phyloP scores from a whole-genome alignment of 1,139 yeast genomes.

The Saccharomyces pastorianus region DNA sequence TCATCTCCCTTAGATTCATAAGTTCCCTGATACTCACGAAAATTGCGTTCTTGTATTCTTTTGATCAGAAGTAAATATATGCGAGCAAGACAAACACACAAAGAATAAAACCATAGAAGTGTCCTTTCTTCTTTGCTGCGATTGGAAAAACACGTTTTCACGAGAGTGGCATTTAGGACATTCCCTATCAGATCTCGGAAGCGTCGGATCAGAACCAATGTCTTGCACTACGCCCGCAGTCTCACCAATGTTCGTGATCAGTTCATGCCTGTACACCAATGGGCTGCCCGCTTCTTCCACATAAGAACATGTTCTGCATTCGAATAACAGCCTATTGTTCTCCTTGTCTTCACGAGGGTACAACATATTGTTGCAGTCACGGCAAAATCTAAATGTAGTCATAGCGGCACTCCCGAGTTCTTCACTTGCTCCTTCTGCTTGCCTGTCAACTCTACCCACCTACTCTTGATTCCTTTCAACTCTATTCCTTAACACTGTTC shows the following conservation, averaged over 20 bases:
- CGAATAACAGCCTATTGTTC: constrained; percentile 62
- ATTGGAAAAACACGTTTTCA: constrained; percentile 93
- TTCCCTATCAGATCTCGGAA: constrained; percentile 87
- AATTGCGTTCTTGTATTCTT: constrained; percentile 33
- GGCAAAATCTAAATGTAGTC: constrained; percentile 90
- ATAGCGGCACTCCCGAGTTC: constrained; percentile 32
- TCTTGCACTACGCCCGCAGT: constrained; percentile 98
- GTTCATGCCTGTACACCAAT: constrained; percentile 85
- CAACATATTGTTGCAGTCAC: constrained; percentile 95
- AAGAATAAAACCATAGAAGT: constrained; percentile 93
- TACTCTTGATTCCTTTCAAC: not conserved
- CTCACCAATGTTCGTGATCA: constrained; percentile 76
- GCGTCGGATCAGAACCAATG: constrained; percentile 91
- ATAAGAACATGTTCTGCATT: constrained; percentile 92
- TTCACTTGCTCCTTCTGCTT: not conserved
- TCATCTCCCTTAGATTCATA: not conserved
- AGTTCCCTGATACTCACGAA: constrained; percentile 5
- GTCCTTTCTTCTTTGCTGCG: constrained; percentile 89
- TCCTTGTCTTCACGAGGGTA: constrained; percentile 94
- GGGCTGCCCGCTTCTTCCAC: constrained; percentile 88
- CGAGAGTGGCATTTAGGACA: constrained; percentile 84
- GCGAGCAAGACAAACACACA: constrained; percentile 50
- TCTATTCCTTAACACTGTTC: not conserved
- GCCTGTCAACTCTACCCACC: not conserved
- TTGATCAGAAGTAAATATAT: constrained; percentile 36